These are phyloP conservation scores for Arxiozyma telluris DNA, from an alignment of 1,139 yeast genomes.

Conservation along the genomic window DNA sequence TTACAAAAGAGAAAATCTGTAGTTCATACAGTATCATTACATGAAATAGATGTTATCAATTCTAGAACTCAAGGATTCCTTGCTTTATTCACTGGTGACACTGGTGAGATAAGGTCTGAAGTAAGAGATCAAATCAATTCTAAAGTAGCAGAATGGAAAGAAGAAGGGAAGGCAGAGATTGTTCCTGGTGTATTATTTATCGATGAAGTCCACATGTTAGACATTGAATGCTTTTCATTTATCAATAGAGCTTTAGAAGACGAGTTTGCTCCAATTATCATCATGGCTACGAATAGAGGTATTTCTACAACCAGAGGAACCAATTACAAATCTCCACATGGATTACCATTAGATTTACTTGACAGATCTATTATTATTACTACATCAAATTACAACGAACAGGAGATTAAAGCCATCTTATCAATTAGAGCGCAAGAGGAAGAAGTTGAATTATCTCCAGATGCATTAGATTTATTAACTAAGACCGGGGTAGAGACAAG, in stretches of 20 bases:
- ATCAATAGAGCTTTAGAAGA: conserved; percentile 95
- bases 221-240: conserved; percentile 92
- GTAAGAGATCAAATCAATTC: conserved; percentile 95
- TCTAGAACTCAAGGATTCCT: conserved; percentile 96
- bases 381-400: conserved; percentile 65
- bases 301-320: conserved; percentile 89
- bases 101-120: conserved; percentile 94
- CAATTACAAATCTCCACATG: conserved; percentile 89
- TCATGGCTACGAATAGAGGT: conserved; percentile 98
- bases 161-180: conserved; percentile 97
- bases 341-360: conserved; percentile 85
- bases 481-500: conserved; percentile 91
- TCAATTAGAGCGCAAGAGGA: conserved; percentile 93
- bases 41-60: conserved; percentile 96
- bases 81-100: conserved; percentile 93
- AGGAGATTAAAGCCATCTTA: conserved; percentile 78
- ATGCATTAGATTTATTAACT: conserved; percentile 82
- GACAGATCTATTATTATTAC: conserved; percentile 92
- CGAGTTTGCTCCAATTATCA: conserved; percentile 92
- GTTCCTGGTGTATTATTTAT: conserved; percentile 97
- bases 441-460: conserved; percentile 76
- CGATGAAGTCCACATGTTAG: conserved; percentile 98
- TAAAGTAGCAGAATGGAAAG: conserved; percentile 98
- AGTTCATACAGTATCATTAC: conserved; percentile 91
- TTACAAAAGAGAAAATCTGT: conserved; percentile 91